Conservation (phyloP, 305 asterid species). For the Euphrasia arctica region DNA sequence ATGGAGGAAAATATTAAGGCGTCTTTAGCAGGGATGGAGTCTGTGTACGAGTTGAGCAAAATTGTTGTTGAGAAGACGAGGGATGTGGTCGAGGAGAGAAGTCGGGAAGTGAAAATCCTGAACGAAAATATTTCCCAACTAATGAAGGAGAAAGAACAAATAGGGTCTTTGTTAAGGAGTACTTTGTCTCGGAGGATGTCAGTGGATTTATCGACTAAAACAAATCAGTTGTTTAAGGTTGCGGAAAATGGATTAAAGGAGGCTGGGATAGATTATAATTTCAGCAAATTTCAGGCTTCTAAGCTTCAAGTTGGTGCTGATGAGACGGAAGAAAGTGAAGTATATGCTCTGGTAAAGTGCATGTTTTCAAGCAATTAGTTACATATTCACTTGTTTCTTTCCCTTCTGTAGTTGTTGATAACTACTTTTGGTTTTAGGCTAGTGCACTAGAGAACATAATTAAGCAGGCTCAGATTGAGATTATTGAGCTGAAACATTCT, state of each 20-base stretch:
- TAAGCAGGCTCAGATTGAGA: conserved; percentile 94
- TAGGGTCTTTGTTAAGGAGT: conserved; percentile 80
- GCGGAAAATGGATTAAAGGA: conserved; percentile 88
- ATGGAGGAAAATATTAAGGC: conserved; percentile 85
- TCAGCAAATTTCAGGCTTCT: conserved; percentile 51
- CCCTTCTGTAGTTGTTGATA: conserved; percentile 27
- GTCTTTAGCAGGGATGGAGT: conserved; percentile 86
- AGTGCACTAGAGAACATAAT: conserved; percentile 88
- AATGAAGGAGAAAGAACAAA: conserved; percentile 80
- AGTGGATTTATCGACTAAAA: conserved; percentile 70
- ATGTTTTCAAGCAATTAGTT: conserved; percentile 16
- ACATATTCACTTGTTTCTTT: conserved; percentile 15
- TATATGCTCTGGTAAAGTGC: conserved; percentile 76
- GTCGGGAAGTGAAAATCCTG: conserved; percentile 53
- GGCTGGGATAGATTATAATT: conserved; percentile 84
- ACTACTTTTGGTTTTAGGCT: conserved; percentile 47
- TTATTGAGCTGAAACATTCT: conserved; percentile 87
- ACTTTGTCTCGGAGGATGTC: conserved; percentile 74
- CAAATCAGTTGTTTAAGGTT: conserved; percentile 78
- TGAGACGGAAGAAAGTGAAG: conserved; percentile 72
- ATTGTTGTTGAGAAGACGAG: conserved; percentile 62
- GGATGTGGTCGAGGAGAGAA: conserved; percentile 64
- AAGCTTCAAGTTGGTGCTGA: conserved; percentile 38
- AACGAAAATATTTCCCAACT: conserved; percentile 67
- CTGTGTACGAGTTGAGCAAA: conserved; percentile 73